Conservation (phyloP, 2,329 filamentous ascomycete species). For the Aspergillus neotritici region DNA sequence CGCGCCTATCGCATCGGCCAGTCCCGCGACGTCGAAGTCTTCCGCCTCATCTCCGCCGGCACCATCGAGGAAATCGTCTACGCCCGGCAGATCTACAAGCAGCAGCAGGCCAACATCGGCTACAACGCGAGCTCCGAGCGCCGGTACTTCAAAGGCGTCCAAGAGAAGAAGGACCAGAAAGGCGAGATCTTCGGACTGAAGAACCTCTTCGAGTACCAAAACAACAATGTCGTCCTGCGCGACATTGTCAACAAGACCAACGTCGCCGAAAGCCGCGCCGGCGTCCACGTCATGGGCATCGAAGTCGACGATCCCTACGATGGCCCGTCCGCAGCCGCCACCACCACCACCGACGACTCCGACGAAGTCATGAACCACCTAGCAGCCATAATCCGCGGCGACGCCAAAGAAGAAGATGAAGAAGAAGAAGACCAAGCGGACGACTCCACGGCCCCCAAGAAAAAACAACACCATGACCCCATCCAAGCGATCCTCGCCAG, state of each 20-base stretch:
- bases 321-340: constrained; percentile 15
- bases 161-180: constrained; percentile 73
- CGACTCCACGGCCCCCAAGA: constrained; percentile 37
- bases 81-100: constrained; percentile 95
- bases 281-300: constrained; percentile 72
- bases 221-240: constrained; percentile 72
- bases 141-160: constrained; percentile 91
- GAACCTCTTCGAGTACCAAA: constrained; percentile 80
- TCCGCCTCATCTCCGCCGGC: constrained; percentile 80
- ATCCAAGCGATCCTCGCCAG: constrained; percentile 82
- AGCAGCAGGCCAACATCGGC: constrained; percentile 96
- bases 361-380: constrained; percentile 68
- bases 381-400: constrained; percentile 55
- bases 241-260: constrained; percentile 99
- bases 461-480: constrained; percentile 60
- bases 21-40: constrained; percentile 87
- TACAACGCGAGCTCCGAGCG: constrained; percentile 90
- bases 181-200: constrained; percentile 89
- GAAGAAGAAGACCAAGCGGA: neutral
- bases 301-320: constrained; percentile 57
- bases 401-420: constrained; percentile 22
- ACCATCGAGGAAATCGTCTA: constrained; percentile 98
- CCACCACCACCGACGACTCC: constrained; percentile 43
- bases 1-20: constrained; percentile 95
- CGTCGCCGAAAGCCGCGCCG: constrained; percentile 83